These are phyloP conservation scores for Candida stauntonica DNA, from an alignment of 805 yeast genomes.

Conservation along the genomic window DNA sequence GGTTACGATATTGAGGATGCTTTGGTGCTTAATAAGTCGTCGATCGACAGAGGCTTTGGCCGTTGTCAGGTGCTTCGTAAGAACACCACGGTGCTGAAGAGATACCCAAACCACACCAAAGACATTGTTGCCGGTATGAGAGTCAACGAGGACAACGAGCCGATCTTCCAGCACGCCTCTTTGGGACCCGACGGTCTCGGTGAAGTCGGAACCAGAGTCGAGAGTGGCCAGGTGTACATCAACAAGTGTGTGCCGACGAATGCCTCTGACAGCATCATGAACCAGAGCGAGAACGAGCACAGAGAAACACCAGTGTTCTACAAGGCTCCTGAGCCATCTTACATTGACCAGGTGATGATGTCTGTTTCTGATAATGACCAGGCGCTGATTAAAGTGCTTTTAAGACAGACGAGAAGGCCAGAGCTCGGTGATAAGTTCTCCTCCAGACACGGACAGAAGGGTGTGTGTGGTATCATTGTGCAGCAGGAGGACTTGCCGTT, in stretches of 20 bases:
- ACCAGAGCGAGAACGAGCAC: constrained; percentile 45
- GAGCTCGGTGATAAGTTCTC: constrained; percentile 97
- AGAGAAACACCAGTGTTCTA: constrained; percentile 90
- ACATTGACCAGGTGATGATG: constrained; percentile 96
- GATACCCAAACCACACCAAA: constrained; percentile 90
- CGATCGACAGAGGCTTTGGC: constrained; percentile 95
- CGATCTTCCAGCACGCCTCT: constrained; percentile 81
- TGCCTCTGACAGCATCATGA: constrained; percentile 54
- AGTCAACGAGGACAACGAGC: constrained; percentile 73
- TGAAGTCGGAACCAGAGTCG: constrained; percentile 88
- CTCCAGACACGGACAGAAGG: constrained; percentile 97
- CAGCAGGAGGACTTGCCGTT: constrained; percentile 97
- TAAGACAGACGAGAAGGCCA: constrained; percentile 95
- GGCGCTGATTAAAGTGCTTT: constrained; percentile 83
- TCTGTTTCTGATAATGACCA: constrained; percentile 94
- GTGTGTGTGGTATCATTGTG: constrained; percentile 98
- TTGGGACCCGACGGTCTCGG: constrained; percentile 95
- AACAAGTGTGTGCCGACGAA: constrained; percentile 91
- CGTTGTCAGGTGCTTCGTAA: constrained; percentile 94
- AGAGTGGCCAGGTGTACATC: constrained; percentile 89
- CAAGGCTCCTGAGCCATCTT: constrained; percentile 93
- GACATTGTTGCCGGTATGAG: constrained; percentile 92
- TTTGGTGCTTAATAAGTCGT: constrained; percentile 85
- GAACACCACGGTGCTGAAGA: constrained; percentile 82
- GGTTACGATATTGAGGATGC: constrained; percentile 99